phyloP scores from a whole-genome alignment of 371 early-diverging fungal species.

The Mucor saturninus region DNA sequence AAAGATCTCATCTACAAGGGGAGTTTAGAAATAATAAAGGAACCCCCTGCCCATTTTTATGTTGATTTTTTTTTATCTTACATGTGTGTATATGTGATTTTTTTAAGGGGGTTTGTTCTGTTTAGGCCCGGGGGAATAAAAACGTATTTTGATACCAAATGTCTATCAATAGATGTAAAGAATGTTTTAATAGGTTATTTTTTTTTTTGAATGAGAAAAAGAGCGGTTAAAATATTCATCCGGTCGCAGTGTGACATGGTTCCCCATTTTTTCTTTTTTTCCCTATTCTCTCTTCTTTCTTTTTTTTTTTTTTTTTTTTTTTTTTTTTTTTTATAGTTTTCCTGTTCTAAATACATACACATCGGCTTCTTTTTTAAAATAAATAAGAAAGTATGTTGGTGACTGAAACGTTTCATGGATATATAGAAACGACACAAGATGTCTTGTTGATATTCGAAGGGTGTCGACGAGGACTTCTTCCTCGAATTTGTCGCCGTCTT shows the following conservation, averaged over 20 bases:
- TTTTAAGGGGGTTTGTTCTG: too few relatives aligned
- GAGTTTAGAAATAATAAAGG: too few relatives aligned
- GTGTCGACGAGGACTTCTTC: slow-evolving; percentile 62
- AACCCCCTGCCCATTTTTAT: too few relatives aligned
- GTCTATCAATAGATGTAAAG: too few relatives aligned
- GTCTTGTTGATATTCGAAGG: slow-evolving; percentile 74
- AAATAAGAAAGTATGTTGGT: slow-evolving; percentile 27
- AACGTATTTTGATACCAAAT: too few relatives aligned
- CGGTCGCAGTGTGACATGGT: slow-evolving; percentile 14
- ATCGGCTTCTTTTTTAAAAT: not conserved
- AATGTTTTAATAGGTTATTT: too few relatives aligned
- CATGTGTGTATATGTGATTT: too few relatives aligned
- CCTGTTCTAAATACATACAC: not conserved
- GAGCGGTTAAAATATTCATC: not conserved
- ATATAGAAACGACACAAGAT: slow-evolving; percentile 65
- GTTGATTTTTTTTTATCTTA: too few relatives aligned
- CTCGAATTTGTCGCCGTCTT: slow-evolving; percentile 65
- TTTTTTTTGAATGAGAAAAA: not conserved
- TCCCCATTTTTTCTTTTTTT: slow-evolving; percentile 13
- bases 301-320: slow-evolving; percentile 4
- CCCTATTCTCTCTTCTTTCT: not conserved
- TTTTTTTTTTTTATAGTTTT: slow-evolving; percentile 5
- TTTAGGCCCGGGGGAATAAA: too few relatives aligned
- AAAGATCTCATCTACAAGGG: too few relatives aligned
- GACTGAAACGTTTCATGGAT: slow-evolving; percentile 58